Base-by-base conservation (phyloP, 495 filamentous ascomycete genomes). In the Hypoxylon cercidicola region DNA sequence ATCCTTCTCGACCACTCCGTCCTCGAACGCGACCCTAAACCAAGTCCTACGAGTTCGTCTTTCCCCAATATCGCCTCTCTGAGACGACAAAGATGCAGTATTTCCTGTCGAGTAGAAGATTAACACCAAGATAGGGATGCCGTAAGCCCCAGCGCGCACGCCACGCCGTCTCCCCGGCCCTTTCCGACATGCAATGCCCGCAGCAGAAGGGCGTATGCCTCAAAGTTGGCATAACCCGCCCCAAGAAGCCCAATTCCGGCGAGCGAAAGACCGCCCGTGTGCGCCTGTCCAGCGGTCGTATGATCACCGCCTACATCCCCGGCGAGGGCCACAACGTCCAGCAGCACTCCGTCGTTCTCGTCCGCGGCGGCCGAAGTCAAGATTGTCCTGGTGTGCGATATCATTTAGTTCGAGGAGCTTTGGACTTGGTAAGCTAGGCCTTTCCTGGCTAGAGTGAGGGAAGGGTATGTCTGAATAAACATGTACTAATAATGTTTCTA, bases 331-430 rank as follows among this genome's bases (percentile, higher is more conserved):
- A 99, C 81, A 99, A 98, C 81, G 92, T 97, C 64, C 94, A 97
- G 82, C 95, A 98, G 85, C 95, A 99, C 83, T 93, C 89, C 73
- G 95, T 99, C 30, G 95, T 99, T 50, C 81, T 97, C 61, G 93
- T 98, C 11, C 84, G 95, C 58, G 95, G 95, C 45, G 95, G 95
- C 13, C 80, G 95, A 68, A 86, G 85, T 46, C 95, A 97, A 85
- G 95, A 99, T 89, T 98, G 94, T 81, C 95, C 95, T 54, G 95
- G 95, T 85, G 95, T 99, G 79, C 89, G 93, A 69, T 99, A 99
- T 75, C 89, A 93, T 74, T 79, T 97, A 69, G 90, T 99, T 40
- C 83, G 95, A 70, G 95, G 95, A 32, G 91, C 93, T 15, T 82
- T 97, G 81, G 95, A 99, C 87, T 79, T 99, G 86, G 94, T 97